Evolutionary conservation across 2,329 filamentous ascomycete genomes (phyloP), one percentile per base, ranked within the genome.

Genomic region (Lomentospora prolificans): DNA sequence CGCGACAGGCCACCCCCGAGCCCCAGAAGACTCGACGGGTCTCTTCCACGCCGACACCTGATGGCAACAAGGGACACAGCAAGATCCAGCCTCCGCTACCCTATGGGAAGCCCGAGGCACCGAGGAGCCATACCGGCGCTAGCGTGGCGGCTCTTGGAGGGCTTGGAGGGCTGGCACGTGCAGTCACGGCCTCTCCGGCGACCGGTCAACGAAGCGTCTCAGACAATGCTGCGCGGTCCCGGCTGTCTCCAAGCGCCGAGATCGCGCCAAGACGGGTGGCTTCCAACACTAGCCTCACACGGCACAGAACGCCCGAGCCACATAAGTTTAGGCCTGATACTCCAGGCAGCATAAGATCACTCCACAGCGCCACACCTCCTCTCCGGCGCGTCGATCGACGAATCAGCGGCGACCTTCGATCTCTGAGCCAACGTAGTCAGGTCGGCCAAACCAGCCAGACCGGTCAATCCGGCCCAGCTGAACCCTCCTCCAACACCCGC

Each of bases 371-470:
- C 60, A 86, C 85, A 58, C 86, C 86, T 60, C 84, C 86, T 51
- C 78, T 94, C 59, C 81, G 90, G 64, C 82, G 89, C 60, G 79
- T 81, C 60, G 83, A 85, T 67, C 77, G 72, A 66, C 79, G 78
- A 67, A 72, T 85, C 69, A 91, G 87, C 78, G 85, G 87, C 70
- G 88, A 95, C 76, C 77, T 95, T 64, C 75, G 86, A 55, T 55
- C 53, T 28, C 53, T 55, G 62, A 82, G 82, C 71, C 80, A 80
- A 78, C 79, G 64, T 59, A 72, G 70, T 64, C 66, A 66, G 57
- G 50, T 57, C 56, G 63, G 57, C 57, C 57, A 51, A 30, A 25
- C 25, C 12, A 27, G 30, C 17, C 19, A 36, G 41, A 22, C 54
- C 48, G 46, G 31, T 14, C 36, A 25, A 19, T 22, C 51, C 27